Base-by-base conservation (phyloP, 352 stramenopile species). In the Phytophthora pluvialis region DNA sequence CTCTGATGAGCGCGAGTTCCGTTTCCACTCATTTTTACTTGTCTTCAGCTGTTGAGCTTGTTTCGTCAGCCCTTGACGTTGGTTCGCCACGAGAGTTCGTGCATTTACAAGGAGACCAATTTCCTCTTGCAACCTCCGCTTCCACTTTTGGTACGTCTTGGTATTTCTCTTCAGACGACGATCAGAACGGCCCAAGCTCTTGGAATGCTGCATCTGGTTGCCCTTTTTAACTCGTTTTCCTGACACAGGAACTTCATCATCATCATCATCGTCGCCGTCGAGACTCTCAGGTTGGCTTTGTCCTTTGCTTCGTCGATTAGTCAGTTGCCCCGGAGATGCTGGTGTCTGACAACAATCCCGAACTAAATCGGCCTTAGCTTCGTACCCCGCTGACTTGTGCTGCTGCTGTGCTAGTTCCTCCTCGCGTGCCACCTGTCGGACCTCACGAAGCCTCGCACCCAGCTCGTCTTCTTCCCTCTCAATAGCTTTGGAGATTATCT, bases 1-100 rank as follows among this genome's bases (percentile, higher is more conserved):
- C 15, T 60, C 38, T 6, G 31, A 32, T 16, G 58, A 48, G 18
- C 54, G 52, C 10, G 67, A 77, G 53, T 82, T 73, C 15, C 44
- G 63, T 28, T 74, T 73, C 83, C 83, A 91, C 25, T 86, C 70
- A 7, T 39, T 64, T 58, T 86, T 85, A 38, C 83, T 82, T 15
- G 67, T 58, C 54, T 78, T 80, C 50, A 91, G 64, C 53, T 84
- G 73, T 4, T 87, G 75, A 2, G 70, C 73, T 55, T 86, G 82
- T n/a, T 76, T 74, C 25, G 67, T 77, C 5, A 92, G 59, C 13
- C 78, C 68, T 50, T 79, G 73, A 8, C 77, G 80, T 50, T 92
- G 75, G 31, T 74, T 82, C 3, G 63, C 21, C 13, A 89, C 53
- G 12, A 89, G 38, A 31, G 53, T 48, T 21, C 56, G 56, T n/a